Percentiles rank a stretch among this genome's conserved stretches.
Conservation (phyloP, 768 basidiomycete genomes). For the Symmetrospora coprosmae region DNA sequence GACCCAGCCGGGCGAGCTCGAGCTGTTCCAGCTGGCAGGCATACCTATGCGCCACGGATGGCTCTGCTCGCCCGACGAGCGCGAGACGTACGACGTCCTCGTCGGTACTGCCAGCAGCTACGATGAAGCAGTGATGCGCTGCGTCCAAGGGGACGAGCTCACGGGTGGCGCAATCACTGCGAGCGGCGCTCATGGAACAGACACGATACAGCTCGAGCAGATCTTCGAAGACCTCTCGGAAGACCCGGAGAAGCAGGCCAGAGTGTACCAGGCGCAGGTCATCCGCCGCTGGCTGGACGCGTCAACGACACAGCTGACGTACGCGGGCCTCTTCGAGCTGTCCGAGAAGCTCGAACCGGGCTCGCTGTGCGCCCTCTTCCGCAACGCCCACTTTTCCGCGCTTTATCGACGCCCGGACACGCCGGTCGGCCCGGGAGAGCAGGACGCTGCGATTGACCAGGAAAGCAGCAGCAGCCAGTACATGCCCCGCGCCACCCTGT, state of each 20-base stretch:
- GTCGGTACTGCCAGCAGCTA: slow-evolving; percentile 43
- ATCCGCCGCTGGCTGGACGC: slow-evolving; percentile 42
- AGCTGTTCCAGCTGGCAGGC: slow-evolving; percentile 67
- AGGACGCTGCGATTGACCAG: too few relatives aligned
- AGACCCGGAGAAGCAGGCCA: neutral
- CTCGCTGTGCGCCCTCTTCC: slow-evolving; percentile 70
- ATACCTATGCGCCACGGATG: slow-evolving; percentile 79
- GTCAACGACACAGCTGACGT: slow-evolving; percentile 70
- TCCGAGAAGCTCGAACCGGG: slow-evolving; percentile 44
- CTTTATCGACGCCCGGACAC: slow-evolving; percentile 45
- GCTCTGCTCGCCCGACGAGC: slow-evolving; percentile 38
- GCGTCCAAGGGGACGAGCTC: slow-evolving; percentile 66
- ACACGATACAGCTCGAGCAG: neutral
- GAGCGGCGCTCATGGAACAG: neutral
- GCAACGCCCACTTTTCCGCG: slow-evolving; percentile 77
- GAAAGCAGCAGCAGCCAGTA: neutral
- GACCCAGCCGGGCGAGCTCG: slow-evolving; percentile 49
- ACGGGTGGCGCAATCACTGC: slow-evolving; percentile 43
- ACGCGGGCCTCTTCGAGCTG: slow-evolving; percentile 70
- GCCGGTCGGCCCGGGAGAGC: too few relatives aligned
- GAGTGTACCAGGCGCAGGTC: slow-evolving; percentile 38
- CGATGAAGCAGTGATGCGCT: slow-evolving; percentile 56
- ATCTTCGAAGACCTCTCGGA: neutral
- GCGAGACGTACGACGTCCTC: slow-evolving; percentile 31
- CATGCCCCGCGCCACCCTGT: slow-evolving; percentile 46